A percentile compares a stretch with the other conserved stretches of the same genome.
phyloP scores from a whole-genome alignment of 495 filamentous ascomycete genomes.

The Neohortaea acidophila region DNA sequence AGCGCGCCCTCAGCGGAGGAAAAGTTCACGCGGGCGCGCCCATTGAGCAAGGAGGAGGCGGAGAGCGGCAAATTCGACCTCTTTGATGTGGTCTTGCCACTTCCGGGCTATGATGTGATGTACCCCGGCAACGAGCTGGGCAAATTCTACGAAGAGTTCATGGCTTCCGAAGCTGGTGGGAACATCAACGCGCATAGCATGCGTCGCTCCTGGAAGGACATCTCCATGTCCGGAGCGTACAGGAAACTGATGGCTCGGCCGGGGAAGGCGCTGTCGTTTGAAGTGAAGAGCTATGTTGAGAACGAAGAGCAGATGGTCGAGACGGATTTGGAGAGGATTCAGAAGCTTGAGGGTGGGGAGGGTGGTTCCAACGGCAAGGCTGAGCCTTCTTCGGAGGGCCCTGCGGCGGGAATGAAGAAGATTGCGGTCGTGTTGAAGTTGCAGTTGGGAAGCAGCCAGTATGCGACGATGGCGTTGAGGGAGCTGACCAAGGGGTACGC shows the following conservation, averaged over 20 bases:
- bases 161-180: conserved; percentile 62
- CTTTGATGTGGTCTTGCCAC: conserved; percentile 87
- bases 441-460: conserved; percentile 70
- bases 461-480: conserved; percentile 84
- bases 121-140: conserved; percentile 77
- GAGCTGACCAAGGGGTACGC: conserved; percentile 66
- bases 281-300: conserved; percentile 49
- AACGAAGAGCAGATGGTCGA: conserved; percentile 72
- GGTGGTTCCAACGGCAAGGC: not conserved
- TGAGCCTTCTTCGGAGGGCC: not conserved
- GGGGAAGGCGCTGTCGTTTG: conserved; percentile 35
- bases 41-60: conserved; percentile 62
- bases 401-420: conserved; percentile 30
- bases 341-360: conserved; percentile 11
- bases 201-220: conserved; percentile 69
- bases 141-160: conserved; percentile 66
- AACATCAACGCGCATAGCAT: conserved; percentile 70
- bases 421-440: conserved; percentile 76
- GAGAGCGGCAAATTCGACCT: conserved; percentile 63
- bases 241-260: conserved; percentile 64
- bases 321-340: conserved; percentile 58
- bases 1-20: conserved; percentile 40
- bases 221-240: conserved; percentile 79
- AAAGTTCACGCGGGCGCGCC: conserved; percentile 56
- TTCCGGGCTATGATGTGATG: conserved; percentile 74